Evolutionary conservation across 805 yeast genomes (phyloP).

Genomic region (Kodamaea restingae): DNA sequence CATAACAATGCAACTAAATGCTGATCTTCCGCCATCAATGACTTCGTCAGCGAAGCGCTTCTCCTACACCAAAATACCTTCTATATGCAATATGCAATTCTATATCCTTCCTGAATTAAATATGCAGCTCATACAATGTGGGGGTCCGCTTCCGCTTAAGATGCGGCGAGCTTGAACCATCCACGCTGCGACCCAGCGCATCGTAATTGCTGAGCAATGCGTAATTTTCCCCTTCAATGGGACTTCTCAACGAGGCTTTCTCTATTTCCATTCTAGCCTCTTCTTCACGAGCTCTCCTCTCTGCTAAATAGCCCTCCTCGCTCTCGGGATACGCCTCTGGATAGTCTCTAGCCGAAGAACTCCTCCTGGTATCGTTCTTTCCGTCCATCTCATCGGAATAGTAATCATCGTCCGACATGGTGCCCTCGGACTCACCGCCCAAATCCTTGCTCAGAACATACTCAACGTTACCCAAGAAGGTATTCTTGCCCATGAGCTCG

Average conservation of each 20-base stretch:
- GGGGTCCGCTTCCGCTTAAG: conserved; percentile 14
- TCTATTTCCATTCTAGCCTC: no score
- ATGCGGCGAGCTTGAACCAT: conserved; percentile 29
- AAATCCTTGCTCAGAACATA: conserved; percentile 11
- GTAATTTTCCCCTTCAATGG: conserved; percentile 6
- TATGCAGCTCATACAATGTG: neutral
- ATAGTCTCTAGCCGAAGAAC: no score
- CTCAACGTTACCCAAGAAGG: conserved; percentile 6
- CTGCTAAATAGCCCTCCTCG: no score
- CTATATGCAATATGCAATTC: neutral
- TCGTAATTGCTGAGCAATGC: conserved; percentile 10
- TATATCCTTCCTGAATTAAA: neutral
- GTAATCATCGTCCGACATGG: conserved; percentile 14
- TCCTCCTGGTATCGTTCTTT: no score
- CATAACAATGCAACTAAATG: no score
- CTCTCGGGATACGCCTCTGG: no score
- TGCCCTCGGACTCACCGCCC: conserved; percentile 12
- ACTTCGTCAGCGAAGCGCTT: no score
- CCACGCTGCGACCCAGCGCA: conserved; percentile 19
- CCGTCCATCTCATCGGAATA: conserved; percentile 12
- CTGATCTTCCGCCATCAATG: neutral
- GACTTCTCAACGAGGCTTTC: no score
- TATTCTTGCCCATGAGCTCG: conserved; percentile 38
- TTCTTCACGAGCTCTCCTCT: no score
- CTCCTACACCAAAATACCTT: neutral